Evolutionary conservation across 176 grass and related monocot species (phyloP).

Genomic region (Oryza longistaminata): DNA sequence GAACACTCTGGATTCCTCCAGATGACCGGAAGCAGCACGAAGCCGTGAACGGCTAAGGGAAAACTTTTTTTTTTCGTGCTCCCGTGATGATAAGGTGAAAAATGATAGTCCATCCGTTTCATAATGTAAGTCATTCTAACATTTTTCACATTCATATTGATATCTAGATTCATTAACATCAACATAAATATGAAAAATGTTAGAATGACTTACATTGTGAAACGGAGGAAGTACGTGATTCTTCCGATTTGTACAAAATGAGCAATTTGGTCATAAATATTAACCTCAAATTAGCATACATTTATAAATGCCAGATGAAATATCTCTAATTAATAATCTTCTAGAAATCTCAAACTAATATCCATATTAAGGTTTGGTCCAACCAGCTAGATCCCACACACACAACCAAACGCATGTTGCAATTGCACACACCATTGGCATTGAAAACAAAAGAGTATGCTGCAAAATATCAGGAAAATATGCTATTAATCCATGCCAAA

Average conservation of each 20-base stretch:
- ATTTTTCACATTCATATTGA: too few relatives aligned
- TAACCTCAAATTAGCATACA: neutral
- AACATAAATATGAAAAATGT: too few relatives aligned
- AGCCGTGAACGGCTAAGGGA: neutral
- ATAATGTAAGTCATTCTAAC: too few relatives aligned
- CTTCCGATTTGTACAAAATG: neutral
- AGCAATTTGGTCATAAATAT: neutral
- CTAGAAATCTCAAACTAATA: too few relatives aligned
- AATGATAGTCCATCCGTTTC: too few relatives aligned
- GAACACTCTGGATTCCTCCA: neutral
- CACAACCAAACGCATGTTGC: neutral
- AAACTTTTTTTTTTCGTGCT: neutral
- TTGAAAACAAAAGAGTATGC: neutral
- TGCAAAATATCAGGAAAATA: neutral
- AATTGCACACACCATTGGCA: too few relatives aligned
- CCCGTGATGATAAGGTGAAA: neutral
- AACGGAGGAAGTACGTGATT: too few relatives aligned
- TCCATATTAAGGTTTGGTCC: too few relatives aligned
- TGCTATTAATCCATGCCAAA: neutral
- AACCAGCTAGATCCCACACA: neutral
- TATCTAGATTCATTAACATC: too few relatives aligned
- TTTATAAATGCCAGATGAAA: too few relatives aligned
- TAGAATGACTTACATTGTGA: too few relatives aligned
- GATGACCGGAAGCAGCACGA: neutral
- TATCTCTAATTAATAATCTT: too few relatives aligned